Conservation (phyloP, 2,329 filamentous ascomycete genomes). For the Volutella citrinella region DNA sequence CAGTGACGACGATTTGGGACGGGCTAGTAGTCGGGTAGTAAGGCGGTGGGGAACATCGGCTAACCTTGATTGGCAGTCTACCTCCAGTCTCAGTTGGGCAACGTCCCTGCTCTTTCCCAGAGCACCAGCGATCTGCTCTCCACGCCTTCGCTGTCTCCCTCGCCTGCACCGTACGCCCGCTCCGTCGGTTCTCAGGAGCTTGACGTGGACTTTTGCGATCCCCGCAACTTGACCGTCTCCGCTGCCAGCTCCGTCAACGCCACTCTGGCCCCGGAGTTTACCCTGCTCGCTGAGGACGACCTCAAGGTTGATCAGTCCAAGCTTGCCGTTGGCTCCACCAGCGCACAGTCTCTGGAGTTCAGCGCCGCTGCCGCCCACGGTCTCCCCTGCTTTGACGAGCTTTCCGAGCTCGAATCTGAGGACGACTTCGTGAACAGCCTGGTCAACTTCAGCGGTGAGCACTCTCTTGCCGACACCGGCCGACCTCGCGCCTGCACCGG, state of each 20-base stretch:
- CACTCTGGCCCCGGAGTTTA: constrained; percentile 58
- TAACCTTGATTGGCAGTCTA: constrained; percentile 45
- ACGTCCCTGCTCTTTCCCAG: constrained; percentile 58
- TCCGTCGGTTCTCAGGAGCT: constrained; percentile 62
- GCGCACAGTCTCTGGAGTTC: constrained; percentile 50
- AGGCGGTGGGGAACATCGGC: constrained; percentile 25
- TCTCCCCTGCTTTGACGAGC: constrained; percentile 75
- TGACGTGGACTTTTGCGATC: constrained; percentile 86
- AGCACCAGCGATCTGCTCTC: constrained; percentile 71
- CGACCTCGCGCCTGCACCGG: constrained; percentile 66
- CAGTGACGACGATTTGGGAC: no score
- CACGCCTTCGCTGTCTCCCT: constrained; percentile 80
- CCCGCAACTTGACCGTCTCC: constrained; percentile 78
- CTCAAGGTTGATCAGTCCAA: constrained; percentile 50
- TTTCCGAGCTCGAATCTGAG: constrained; percentile 87
- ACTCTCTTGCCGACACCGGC: constrained; percentile 58
- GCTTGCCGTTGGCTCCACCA: constrained; percentile 40
- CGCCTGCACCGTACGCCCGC: constrained; percentile 74
- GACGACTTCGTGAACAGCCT: constrained; percentile 76
- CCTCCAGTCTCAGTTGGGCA: constrained; percentile 44
- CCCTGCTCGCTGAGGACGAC: constrained; percentile 66
- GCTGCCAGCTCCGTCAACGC: constrained; percentile 46
- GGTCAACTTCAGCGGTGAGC: constrained; percentile 57
- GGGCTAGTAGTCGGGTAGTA: no score
- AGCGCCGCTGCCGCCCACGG: constrained; percentile 49